These are phyloP conservation scores for Podila horticola DNA, from an alignment of 192 early-diverging fungal genomes.

Conservation along the genomic window DNA sequence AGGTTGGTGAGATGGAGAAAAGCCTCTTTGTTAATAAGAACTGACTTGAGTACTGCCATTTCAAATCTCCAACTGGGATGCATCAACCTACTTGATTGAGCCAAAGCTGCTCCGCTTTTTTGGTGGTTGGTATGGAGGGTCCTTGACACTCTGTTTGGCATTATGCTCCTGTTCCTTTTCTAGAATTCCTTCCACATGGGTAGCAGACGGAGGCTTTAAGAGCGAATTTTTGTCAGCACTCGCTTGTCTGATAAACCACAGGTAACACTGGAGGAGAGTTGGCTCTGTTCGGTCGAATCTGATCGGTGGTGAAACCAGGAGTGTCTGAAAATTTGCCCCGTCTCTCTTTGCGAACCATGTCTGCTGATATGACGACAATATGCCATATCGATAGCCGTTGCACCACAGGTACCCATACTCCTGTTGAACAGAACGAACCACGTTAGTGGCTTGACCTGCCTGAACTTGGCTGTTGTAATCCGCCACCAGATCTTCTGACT, in stretches of 20 bases:
- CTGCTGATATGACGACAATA: constrained; percentile 34
- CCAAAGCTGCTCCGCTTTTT: constrained; percentile 5
- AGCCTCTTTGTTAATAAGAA: neutral
- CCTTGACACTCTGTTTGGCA: neutral
- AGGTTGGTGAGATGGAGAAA: neutral
- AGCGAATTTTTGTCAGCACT: constrained; percentile 5
- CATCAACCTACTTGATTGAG: constrained; percentile 7
- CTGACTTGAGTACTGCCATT: constrained; percentile 1
- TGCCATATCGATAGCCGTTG: constrained; percentile 28
- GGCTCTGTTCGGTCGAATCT: constrained; percentile 11
- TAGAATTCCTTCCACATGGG: constrained; percentile 7
- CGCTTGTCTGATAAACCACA: constrained; percentile 35
- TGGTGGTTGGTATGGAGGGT: neutral
- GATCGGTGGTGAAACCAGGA: constrained; percentile 22
- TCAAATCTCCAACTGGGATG: neutral
- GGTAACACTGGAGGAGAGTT: constrained; percentile 28
- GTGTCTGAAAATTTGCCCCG: neutral
- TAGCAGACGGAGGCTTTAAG: constrained; percentile 11
- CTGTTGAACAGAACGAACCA: constrained; percentile 5
- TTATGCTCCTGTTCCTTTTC: constrained; percentile 2
- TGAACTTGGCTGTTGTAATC: constrained; percentile 1
- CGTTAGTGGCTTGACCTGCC: constrained; percentile 2
- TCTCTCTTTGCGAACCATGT: constrained; percentile 26
- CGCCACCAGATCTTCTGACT: constrained; percentile 6
- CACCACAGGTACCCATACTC: constrained; percentile 15